These are phyloP conservation scores for Aureobasidium sp. DNA, from an alignment of 2,329 filamentous ascomycete species.

Conservation along the genomic window DNA sequence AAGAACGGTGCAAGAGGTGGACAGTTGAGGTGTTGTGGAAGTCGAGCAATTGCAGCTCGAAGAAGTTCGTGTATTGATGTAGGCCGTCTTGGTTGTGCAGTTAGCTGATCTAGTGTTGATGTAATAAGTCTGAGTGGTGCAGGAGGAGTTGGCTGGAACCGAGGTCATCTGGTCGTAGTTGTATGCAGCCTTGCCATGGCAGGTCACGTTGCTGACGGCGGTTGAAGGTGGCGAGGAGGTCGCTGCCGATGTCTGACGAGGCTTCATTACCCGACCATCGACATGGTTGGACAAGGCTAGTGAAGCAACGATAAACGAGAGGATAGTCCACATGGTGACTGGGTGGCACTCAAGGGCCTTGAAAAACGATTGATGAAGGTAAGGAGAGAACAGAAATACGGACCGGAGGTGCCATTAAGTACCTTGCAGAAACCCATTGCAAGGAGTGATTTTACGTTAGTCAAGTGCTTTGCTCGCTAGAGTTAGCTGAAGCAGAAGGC, in stretches of 20 bases:
- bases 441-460: not conserved
- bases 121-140: conserved; percentile 11
- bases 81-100: conserved; percentile 1
- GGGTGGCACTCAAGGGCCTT: not conserved
- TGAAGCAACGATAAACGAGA: conserved; percentile 1
- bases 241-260: not conserved
- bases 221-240: not conserved
- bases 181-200: conserved; percentile 6
- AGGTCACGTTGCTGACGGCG: not conserved
- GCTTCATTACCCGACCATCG: not conserved
- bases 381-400: not conserved
- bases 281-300: not conserved
- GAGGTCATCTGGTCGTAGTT: not conserved
- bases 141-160: conserved; percentile 2
- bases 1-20: conserved; percentile 5
- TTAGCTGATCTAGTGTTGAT: conserved; percentile 1
- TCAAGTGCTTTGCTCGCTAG: not conserved
- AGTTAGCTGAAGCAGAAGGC: not conserved
- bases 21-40: not conserved
- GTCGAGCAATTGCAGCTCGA: conserved; percentile 7
- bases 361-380: conserved; percentile 11
- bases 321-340: conserved; percentile 1
- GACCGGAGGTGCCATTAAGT: conserved; percentile 1
- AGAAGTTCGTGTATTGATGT: not conserved
- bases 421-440: not conserved